phyloP scores from a whole-genome alignment of 305 asterid genomes.

The Solanum hybrid region DNA sequence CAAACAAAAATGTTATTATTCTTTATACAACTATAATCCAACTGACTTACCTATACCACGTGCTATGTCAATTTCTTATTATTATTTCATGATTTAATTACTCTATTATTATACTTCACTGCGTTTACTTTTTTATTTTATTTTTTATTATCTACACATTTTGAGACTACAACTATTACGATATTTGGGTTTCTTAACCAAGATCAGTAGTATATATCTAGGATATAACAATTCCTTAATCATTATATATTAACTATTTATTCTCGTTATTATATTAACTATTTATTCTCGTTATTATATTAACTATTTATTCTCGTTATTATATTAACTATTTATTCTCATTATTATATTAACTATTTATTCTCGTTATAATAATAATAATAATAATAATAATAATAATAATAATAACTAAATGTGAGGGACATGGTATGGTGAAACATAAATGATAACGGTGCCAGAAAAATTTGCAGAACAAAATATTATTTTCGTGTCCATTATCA shows the following conservation, averaged over 20 bases:
- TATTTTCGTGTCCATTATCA: not conserved
- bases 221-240: not conserved
- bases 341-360: no score
- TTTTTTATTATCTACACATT: not conserved
- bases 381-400: not conserved
- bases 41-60: not conserved
- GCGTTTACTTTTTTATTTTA: not conserved
- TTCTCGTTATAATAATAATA: no score
- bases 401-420: not conserved
- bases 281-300: no score
- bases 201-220: not conserved
- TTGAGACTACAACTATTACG: not conserved
- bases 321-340: no score
- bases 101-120: not conserved
- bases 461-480: not conserved
- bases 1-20: rapidly evolving
- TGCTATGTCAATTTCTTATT: not conserved
- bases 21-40: not conserved
- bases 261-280: not conserved
- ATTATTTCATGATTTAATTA: not conserved
- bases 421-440: not conserved
- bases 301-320: no score
- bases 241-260: not conserved
- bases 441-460: not conserved
- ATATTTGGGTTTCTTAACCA: not conserved